Evolutionary conservation across 306 rosid genomes (phyloP).

Genomic region (Hippophae tibetana): DNA sequence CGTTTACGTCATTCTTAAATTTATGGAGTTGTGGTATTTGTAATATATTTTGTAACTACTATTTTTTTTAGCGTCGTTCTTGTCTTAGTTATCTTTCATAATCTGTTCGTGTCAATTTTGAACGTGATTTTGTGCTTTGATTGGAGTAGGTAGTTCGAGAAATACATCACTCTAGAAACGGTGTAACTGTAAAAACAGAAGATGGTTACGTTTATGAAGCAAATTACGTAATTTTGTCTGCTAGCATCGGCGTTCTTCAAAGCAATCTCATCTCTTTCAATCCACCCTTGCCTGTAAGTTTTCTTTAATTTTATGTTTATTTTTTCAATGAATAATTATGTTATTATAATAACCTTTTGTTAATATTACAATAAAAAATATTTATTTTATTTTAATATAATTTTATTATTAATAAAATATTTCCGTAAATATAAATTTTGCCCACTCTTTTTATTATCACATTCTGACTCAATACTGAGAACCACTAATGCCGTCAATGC

Average conservation of each 20-base stretch:
- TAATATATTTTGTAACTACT: too few relatives aligned
- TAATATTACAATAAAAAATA: too few relatives aligned
- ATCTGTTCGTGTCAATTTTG: neutral
- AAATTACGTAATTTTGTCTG: constrained; percentile 72
- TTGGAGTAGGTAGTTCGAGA: constrained; percentile 81
- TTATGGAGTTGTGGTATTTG: too few relatives aligned
- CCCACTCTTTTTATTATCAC: too few relatives aligned
- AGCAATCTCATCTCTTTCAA: constrained; percentile 72
- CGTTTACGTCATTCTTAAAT: neutral
- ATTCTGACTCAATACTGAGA: too few relatives aligned
- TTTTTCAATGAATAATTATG: neutral
- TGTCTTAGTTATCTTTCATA: constrained; percentile 3
- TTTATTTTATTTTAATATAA: too few relatives aligned
- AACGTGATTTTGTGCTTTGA: constrained; percentile 21
- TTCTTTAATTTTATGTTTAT: neutral
- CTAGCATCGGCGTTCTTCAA: constrained; percentile 93
- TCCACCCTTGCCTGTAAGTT: constrained; percentile 88
- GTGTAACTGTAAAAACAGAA: constrained; percentile 75
- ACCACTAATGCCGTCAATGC: too few relatives aligned
- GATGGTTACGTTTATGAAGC: constrained; percentile 78
- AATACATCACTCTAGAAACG: constrained; percentile 75
- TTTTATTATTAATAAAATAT: too few relatives aligned
- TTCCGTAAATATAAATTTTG: too few relatives aligned
- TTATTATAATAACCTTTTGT: too few relatives aligned
- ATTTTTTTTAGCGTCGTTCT: neutral